phyloP scores from a whole-genome alignment of 225 moss, liverwort and hornwort species.

The Climacium dendroides region DNA sequence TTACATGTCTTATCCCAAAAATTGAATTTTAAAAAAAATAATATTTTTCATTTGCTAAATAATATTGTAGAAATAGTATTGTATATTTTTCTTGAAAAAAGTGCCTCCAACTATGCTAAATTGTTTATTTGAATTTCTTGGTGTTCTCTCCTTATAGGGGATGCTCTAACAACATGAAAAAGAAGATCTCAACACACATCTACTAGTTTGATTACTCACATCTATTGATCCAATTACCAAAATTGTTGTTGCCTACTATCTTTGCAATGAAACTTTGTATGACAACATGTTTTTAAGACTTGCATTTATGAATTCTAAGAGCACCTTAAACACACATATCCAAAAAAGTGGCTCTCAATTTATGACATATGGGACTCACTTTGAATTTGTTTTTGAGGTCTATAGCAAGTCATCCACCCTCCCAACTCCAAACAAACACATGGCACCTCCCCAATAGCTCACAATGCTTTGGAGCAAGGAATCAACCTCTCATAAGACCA shows the following conservation, averaged over 20 bases:
- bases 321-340: too few relatives aligned
- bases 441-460: accelerated
- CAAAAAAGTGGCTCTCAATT: not conserved
- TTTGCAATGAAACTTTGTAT: not conserved
- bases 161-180: not conserved
- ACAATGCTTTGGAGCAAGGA: not conserved
- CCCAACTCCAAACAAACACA: accelerated
- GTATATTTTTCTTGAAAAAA: not conserved
- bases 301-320: not conserved
- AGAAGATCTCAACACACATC: not conserved
- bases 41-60: not conserved
- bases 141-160: accelerated
- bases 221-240: not conserved
- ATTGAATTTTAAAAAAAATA: too few relatives aligned
- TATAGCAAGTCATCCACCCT: not conserved
- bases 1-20: not conserved
- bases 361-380: accelerated
- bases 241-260: not conserved
- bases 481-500: not conserved
- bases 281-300: not conserved
- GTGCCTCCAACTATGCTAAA: not conserved
- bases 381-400: not conserved
- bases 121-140: accelerated
- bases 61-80: too few relatives aligned
- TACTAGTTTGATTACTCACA: not conserved